Evolutionary conservation across 2,329 filamentous ascomycete species (phyloP).

Genomic region (Trichophyton simii): DNA sequence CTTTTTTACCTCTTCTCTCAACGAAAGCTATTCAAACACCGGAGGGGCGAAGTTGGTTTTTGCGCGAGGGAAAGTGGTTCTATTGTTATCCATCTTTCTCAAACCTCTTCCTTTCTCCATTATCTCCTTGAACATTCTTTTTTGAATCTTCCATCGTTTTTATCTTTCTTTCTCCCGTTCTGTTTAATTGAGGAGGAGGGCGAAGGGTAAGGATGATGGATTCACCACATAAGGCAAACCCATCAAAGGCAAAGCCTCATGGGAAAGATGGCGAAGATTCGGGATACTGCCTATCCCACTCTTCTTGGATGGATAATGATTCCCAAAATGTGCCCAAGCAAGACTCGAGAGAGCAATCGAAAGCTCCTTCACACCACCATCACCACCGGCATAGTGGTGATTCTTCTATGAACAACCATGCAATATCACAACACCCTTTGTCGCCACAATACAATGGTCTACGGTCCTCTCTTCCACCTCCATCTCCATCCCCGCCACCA

Average conservation of each 20-base stretch:
- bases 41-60: constrained; percentile 1
- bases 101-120: constrained; percentile 3
- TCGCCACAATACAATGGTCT: constrained; percentile 10
- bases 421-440: constrained; percentile 3
- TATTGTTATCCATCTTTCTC: constrained; percentile 7
- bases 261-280: constrained; percentile 26
- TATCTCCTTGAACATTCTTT: constrained; percentile 2
- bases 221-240: constrained; percentile 29
- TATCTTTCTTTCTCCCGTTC: not conserved
- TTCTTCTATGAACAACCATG: constrained; percentile 4
- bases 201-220: constrained; percentile 21
- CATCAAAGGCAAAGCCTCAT: constrained; percentile 23
- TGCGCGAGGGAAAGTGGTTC: constrained; percentile 5
- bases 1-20: constrained; percentile 3
- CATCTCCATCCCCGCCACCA: constrained; percentile 10
- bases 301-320: constrained; percentile 22
- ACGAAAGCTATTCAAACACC: not conserved
- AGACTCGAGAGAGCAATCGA: constrained; percentile 23
- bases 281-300: constrained; percentile 26
- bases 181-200: not conserved
- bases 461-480: constrained; percentile 14
- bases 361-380: constrained; percentile 16
- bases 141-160: constrained; percentile 1
- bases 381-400: constrained; percentile 11
- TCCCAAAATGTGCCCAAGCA: constrained; percentile 27